Evolutionary conservation across 768 basidiomycete species (phyloP).

Genomic region (Candolleomyces eurysporus): DNA sequence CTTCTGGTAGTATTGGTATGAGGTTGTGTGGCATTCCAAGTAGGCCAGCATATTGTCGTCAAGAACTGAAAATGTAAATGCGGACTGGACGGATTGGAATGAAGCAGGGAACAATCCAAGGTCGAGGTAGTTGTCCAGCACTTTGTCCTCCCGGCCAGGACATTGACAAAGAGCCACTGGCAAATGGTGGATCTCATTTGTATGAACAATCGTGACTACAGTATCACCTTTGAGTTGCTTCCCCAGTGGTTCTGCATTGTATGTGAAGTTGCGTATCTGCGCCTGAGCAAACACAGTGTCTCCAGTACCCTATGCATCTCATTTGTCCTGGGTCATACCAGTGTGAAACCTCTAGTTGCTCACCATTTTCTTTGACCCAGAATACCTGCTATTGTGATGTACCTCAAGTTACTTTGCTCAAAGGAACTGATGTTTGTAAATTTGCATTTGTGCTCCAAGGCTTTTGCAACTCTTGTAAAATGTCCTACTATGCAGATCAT

Average conservation of each 20-base stretch:
- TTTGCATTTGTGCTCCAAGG: too few relatives aligned
- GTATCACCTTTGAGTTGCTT: not conserved
- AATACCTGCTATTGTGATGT: too few relatives aligned
- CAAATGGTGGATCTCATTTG: constrained; percentile 15
- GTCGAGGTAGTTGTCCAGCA: constrained; percentile 5
- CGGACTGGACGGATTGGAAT: constrained; percentile 7
- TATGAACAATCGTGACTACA: constrained; percentile 10
- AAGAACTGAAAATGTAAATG: constrained; percentile 14
- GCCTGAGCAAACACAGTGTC: too few relatives aligned
- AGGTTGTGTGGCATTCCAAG: constrained; percentile 20
- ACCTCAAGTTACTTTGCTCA: too few relatives aligned
- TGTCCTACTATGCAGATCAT: too few relatives aligned
- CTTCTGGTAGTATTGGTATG: constrained; percentile 16
- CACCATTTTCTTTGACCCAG: too few relatives aligned
- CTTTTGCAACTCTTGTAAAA: too few relatives aligned
- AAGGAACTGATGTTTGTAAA: too few relatives aligned
- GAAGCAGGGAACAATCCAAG: constrained; percentile 14
- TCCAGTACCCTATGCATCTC: too few relatives aligned
- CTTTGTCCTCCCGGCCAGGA: not conserved
- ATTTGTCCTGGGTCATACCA: too few relatives aligned
- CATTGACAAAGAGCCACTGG: constrained; percentile 8
- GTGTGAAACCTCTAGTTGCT: too few relatives aligned
- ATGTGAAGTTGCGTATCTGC: not conserved
- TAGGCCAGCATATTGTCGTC: constrained; percentile 13
- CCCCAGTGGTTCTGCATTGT: not conserved